phyloP scores from a whole-genome alignment of 2,329 filamentous ascomycete species.

The Phialophora verrucosa region DNA sequence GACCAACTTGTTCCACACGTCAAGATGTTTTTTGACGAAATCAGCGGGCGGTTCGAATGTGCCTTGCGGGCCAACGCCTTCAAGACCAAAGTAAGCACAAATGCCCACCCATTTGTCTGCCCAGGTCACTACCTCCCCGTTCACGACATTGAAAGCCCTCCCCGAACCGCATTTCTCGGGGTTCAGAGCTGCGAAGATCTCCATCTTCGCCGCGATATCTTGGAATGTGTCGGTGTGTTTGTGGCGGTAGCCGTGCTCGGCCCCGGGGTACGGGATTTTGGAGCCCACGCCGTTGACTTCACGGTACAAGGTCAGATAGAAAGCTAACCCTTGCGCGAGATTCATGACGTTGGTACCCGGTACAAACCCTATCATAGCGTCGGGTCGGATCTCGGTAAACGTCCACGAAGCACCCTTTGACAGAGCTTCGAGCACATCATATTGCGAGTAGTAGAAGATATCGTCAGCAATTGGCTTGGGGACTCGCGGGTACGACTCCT shows the following conservation, averaged over 20 bases:
- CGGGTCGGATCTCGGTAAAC: conserved; percentile 46
- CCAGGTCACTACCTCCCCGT: conserved; percentile 40
- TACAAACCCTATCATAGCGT: conserved; percentile 44
- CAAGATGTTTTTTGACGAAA: conserved; percentile 35
- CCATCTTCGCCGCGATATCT: conserved; percentile 40
- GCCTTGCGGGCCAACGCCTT: conserved; percentile 38
- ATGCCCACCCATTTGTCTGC: conserved; percentile 42
- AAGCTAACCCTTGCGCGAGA: conserved; percentile 42
- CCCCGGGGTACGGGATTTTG: conserved; percentile 41
- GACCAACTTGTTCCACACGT: conserved; percentile 33
- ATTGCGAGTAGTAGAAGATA: conserved; percentile 44
- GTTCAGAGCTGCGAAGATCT: conserved; percentile 43
- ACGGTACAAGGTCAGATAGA: conserved; percentile 43
- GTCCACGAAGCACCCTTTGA: conserved; percentile 44
- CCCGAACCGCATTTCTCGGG: conserved; percentile 38
- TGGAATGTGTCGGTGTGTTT: conserved; percentile 42
- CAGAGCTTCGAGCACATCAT: conserved; percentile 36
- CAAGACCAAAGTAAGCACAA: conserved; percentile 43
- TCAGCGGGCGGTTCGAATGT: conserved; percentile 26
- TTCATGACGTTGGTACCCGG: conserved; percentile 43
- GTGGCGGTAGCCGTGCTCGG: conserved; percentile 35
- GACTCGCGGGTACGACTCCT: conserved; percentile 42
- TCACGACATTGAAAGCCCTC: conserved; percentile 43
- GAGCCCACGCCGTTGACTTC: conserved; percentile 39
- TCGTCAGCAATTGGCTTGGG: conserved; percentile 41